Evolutionary conservation across 192 early-diverging fungal genomes (phyloP).

Genomic region (Pilobolus umbonatus): DNA sequence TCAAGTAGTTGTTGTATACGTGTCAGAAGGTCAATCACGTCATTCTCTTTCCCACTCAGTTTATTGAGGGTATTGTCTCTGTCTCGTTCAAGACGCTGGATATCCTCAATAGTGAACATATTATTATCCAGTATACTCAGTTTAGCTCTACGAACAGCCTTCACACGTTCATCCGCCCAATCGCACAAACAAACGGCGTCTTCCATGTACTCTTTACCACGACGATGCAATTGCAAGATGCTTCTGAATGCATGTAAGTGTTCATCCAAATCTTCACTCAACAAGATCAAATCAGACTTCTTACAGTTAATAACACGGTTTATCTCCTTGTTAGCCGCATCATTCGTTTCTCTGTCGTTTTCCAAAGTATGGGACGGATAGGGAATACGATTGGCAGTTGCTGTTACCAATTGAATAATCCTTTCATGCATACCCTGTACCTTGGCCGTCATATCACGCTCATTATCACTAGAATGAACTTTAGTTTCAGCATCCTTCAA

Average conservation of each 20-base stretch:
- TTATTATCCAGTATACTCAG: slow-evolving; percentile 4
- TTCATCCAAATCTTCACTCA: slow-evolving; percentile 1
- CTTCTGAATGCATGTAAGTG: slow-evolving; percentile 14
- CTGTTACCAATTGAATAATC: slow-evolving; percentile 10
- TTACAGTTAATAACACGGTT: slow-evolving; percentile 5
- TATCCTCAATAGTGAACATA: slow-evolving; percentile 7
- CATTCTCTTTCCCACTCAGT: slow-evolving; percentile 9
- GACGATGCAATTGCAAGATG: slow-evolving; percentile 14
- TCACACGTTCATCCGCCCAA: slow-evolving; percentile 9
- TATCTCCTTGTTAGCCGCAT: slow-evolving; percentile 14
- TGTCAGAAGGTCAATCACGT: slow-evolving; percentile 9
- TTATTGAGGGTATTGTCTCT: not conserved
- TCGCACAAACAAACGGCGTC: slow-evolving; percentile 3
- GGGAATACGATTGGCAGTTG: slow-evolving; percentile 9
- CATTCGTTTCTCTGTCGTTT: slow-evolving; percentile 15
- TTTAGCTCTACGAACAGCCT: not conserved
- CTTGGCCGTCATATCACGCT: slow-evolving; percentile 8
- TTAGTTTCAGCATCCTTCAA: slow-evolving; percentile 4
- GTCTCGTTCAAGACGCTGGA: slow-evolving; percentile 10
- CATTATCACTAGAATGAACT: slow-evolving; percentile 9
- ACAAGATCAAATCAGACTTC: slow-evolving; percentile 3
- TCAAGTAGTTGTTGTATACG: slow-evolving; percentile 17
- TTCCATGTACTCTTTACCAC: slow-evolving; percentile 12
- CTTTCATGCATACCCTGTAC: slow-evolving; percentile 15
- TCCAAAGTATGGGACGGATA: slow-evolving; percentile 12